Percentiles rank a stretch among this genome's conserved stretches.
Evolutionary conservation across 2,329 filamentous ascomycete genomes (phyloP).

Genomic region (Penicillium sp.): DNA sequence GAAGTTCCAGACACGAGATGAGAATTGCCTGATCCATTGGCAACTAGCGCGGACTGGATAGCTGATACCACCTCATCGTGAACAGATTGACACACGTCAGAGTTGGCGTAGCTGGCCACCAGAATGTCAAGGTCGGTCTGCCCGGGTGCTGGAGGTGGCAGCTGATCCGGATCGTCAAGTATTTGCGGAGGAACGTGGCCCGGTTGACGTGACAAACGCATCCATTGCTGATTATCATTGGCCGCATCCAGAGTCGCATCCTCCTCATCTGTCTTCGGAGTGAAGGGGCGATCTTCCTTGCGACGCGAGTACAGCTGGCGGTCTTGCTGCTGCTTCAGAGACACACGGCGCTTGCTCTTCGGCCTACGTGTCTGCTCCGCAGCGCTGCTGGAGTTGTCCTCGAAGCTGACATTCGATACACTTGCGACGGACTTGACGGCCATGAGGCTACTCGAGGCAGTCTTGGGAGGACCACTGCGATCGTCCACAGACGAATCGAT

Average conservation of each 20-base stretch:
- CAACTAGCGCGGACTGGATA: conserved; percentile 61
- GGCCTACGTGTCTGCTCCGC: conserved; percentile 64
- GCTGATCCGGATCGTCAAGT: conserved; percentile 66
- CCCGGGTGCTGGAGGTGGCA: conserved; percentile 58
- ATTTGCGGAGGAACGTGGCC: conserved; percentile 58
- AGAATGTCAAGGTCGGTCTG: conserved; percentile 80
- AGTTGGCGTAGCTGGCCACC: conserved; percentile 71
- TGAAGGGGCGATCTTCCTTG: conserved; percentile 56
- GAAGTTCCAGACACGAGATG: conserved; percentile 49
- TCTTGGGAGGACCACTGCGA: conserved; percentile 59
- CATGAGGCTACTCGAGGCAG: conserved; percentile 80
- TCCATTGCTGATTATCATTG: conserved; percentile 57
- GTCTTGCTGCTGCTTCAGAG: conserved; percentile 82
- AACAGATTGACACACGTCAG: conserved; percentile 71
- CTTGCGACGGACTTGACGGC: conserved; percentile 90
- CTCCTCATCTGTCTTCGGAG: conserved; percentile 64
- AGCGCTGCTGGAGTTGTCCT: conserved; percentile 61
- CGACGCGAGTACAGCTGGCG: conserved; percentile 85
- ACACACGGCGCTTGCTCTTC: conserved; percentile 70
- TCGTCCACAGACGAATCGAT: conserved; percentile 54
- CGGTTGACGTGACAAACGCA: conserved; percentile 56
- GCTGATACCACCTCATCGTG: conserved; percentile 75
- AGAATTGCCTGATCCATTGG: conserved; percentile 64
- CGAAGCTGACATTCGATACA: conserved; percentile 71
- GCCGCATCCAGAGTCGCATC: conserved; percentile 52